phyloP scores from a whole-genome alignment of 352 stramenopile genomes.

The Pythium pyrilobum region DNA sequence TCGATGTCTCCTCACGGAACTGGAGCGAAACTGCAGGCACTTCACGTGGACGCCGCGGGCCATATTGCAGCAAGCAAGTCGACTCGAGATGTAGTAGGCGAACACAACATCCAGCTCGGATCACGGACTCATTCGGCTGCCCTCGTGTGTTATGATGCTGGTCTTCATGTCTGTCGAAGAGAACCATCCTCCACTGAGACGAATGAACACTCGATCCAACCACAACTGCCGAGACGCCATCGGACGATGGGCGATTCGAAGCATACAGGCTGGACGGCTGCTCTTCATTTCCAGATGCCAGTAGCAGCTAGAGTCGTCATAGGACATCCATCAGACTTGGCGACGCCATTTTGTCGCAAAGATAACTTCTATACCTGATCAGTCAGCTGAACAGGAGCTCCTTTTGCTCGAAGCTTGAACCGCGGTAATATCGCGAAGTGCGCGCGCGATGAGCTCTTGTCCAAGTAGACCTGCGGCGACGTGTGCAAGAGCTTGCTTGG shows the following conservation, averaged over 20 bases:
- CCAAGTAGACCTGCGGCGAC: constrained; percentile 52
- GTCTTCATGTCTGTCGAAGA: constrained; percentile 39
- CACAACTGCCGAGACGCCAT: constrained; percentile 28
- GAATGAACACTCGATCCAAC: constrained; percentile 55
- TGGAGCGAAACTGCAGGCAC: constrained; percentile 32
- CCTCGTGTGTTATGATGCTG: background rate
- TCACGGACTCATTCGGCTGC: constrained; percentile 12
- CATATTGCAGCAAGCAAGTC: constrained; percentile 52
- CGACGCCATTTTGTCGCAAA: too few species aligned
- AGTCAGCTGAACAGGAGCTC: constrained; percentile 52
- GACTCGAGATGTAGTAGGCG: constrained; percentile 64
- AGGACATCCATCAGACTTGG: too few species aligned
- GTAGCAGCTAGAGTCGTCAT: constrained; percentile 28
- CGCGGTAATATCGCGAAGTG: constrained; percentile 52
- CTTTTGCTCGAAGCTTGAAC: constrained; percentile 64
- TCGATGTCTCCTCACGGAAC: constrained; percentile 22
- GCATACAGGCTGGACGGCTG: constrained; percentile 57
- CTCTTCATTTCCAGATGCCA: constrained; percentile 27
- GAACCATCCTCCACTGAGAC: constrained; percentile 49
- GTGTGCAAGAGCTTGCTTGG: too few species aligned
- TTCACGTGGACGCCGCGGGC: background rate
- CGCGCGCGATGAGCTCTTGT: constrained; percentile 33
- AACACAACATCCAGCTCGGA: constrained; percentile 52
- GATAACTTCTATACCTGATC: constrained; percentile 58
- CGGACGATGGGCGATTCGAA: constrained; percentile 40